phyloP scores from a whole-genome alignment of 371 early-diverging fungal species.

The Mucor ambiguus region DNA sequence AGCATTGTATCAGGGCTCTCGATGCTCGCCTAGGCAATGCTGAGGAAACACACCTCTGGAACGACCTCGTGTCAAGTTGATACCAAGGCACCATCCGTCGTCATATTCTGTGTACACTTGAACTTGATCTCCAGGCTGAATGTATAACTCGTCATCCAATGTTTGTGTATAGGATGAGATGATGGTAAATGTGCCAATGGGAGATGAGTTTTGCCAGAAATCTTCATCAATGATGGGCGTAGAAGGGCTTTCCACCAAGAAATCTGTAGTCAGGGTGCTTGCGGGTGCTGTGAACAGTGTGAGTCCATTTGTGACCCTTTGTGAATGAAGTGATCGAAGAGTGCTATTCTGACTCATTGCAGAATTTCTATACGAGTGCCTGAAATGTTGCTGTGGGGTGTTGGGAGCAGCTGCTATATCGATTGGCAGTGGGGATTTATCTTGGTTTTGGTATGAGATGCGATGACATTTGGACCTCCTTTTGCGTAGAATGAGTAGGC shows the following conservation, averaged over 20 bases:
- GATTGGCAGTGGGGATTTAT: not conserved
- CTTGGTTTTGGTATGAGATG: not conserved
- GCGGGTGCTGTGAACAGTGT: not conserved
- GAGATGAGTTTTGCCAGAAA: conserved; percentile 19
- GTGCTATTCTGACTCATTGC: not conserved
- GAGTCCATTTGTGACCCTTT: not conserved
- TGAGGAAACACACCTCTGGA: conserved; percentile 52
- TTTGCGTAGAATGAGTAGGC: not conserved
- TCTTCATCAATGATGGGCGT: conserved; percentile 3
- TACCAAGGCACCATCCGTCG: conserved; percentile 58
- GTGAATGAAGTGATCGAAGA: not conserved
- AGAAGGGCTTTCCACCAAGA: not conserved
- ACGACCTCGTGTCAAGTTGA: conserved; percentile 48
- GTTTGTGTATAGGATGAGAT: conserved; percentile 47
- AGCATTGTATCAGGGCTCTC: not conserved
- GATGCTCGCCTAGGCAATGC: conserved; percentile 37
- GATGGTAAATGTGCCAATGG: conserved; percentile 35
- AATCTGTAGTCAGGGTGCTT: not conserved
- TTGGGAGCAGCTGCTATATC: not conserved
- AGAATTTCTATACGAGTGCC: not conserved
- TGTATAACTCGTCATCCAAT: conserved; percentile 55
- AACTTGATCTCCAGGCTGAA: conserved; percentile 53
- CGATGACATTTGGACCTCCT: not conserved
- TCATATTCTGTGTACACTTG: conserved; percentile 54
- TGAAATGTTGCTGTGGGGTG: not conserved